Evolutionary conservation across 768 basidiomycete genomes (phyloP).

Genomic region (Russula emetica): DNA sequence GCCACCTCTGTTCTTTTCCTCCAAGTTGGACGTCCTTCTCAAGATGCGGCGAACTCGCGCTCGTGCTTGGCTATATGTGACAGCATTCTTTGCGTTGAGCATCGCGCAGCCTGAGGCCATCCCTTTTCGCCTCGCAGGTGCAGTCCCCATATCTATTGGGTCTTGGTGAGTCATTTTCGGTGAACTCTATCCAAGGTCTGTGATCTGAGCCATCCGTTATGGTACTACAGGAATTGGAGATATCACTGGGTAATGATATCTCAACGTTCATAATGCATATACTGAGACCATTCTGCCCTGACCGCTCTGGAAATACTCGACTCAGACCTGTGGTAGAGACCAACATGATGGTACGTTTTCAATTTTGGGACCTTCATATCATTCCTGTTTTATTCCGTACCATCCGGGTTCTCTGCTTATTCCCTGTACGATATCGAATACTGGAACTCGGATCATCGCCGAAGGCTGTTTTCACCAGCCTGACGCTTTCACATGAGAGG

Average conservation of each 20-base stretch:
- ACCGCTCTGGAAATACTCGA: constrained; percentile 5
- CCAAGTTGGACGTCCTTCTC: constrained; percentile 4
- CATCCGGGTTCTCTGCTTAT: background rate
- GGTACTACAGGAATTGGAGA: constrained; percentile 55
- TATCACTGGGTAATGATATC: constrained; percentile 56
- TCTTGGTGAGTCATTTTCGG: constrained; percentile 41
- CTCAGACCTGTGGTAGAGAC: constrained; percentile 71
- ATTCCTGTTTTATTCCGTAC: background rate
- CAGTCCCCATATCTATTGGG: constrained; percentile 46
- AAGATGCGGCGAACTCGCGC: background rate
- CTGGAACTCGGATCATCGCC: background rate
- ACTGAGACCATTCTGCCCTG: constrained; percentile 2
- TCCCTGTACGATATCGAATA: background rate
- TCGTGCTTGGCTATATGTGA: constrained; percentile 16
- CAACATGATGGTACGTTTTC: constrained; percentile 64
- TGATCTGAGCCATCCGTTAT: constrained; percentile 1
- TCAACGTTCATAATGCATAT: background rate
- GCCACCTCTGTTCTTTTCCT: constrained; percentile 8
- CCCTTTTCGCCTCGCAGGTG: constrained; percentile 34
- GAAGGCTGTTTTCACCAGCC: background rate
- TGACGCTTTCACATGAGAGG: background rate
- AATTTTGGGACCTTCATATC: background rate
- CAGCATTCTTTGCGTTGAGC: constrained; percentile 16
- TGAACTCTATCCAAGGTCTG: background rate
- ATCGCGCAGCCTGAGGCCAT: constrained; percentile 37